Evolutionary conservation across 2,329 filamentous ascomycete species (phyloP).

Genomic region (Scedosporium aurantiacum): DNA sequence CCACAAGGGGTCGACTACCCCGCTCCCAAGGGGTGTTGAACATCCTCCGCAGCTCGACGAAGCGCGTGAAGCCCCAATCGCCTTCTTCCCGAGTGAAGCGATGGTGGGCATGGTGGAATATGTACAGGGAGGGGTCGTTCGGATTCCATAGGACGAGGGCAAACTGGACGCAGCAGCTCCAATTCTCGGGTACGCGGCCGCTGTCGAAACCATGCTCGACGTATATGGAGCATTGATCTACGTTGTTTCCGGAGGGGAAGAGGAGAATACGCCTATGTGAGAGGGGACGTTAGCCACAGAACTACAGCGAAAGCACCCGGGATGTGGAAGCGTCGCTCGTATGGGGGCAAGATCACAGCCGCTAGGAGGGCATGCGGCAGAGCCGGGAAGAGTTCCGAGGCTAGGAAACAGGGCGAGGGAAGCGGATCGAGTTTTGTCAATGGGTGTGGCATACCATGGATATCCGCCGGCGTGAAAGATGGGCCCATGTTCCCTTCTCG

Average conservation of each 20-base stretch:
- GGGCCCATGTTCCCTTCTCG: constrained; percentile 78
- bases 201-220: constrained; percentile 86
- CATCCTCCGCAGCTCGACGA: constrained; percentile 76
- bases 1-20: constrained; percentile 56
- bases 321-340: neutral
- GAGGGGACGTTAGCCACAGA: constrained; percentile 12
- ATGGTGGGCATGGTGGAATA: constrained; percentile 78
- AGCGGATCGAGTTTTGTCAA: neutral
- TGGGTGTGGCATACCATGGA: constrained; percentile 57
- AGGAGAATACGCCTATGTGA: constrained; percentile 72
- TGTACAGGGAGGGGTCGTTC: constrained; percentile 77
- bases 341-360: too few species aligned
- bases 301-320: neutral
- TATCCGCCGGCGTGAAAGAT: constrained; percentile 75
- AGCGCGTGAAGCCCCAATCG: constrained; percentile 98
- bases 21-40: constrained; percentile 71
- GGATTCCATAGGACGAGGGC: constrained; percentile 89
- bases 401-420: neutral
- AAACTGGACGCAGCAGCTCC: constrained; percentile 96
- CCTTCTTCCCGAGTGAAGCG: constrained; percentile 93
- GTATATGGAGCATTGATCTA: constrained; percentile 89
- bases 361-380: neutral
- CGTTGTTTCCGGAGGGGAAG: constrained; percentile 90
- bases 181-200: constrained; percentile 69
- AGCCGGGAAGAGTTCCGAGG: neutral